These are phyloP conservation scores for Naematelia encephala DNA, from an alignment of 768 basidiomycete species.

Conservation along the genomic window DNA sequence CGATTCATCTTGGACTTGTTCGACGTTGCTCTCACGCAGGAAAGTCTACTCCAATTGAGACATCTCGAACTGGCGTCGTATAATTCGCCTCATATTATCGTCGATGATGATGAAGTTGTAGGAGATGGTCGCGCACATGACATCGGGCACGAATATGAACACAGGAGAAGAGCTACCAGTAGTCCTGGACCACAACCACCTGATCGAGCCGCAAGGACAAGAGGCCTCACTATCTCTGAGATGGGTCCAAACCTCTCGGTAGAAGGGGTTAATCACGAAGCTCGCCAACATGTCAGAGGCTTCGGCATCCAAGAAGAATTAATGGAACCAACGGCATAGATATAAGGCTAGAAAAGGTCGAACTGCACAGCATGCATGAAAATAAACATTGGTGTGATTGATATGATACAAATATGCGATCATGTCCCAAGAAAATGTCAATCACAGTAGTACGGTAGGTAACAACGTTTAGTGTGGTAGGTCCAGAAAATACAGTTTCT, in stretches of 20 bases:
- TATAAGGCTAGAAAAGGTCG: too few species aligned
- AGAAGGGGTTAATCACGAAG: not conserved
- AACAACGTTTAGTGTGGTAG: too few species aligned
- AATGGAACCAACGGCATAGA: too few species aligned
- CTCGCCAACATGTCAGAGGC: not conserved
- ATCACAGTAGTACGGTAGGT: too few species aligned
- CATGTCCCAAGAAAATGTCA: too few species aligned
- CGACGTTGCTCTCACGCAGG: slow-evolving; percentile 62
- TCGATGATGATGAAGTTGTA: not conserved
- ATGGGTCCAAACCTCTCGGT: not conserved
- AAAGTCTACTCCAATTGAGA: slow-evolving; percentile 21
- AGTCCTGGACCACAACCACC: slow-evolving; percentile 20
- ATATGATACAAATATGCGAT: not conserved
- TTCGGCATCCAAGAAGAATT: not conserved
- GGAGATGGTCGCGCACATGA: not conserved
- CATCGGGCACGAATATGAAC: not conserved
- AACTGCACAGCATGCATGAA: not conserved
- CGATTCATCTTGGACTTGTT: slow-evolving; percentile 91
- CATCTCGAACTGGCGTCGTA: slow-evolving; percentile 9
- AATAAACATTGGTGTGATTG: not conserved
- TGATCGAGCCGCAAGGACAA: slow-evolving; percentile 4
- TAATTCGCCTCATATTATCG: not conserved
- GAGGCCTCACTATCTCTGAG: slow-evolving; percentile 18
- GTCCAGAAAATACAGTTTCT: too few species aligned
- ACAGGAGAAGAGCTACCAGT: slow-evolving; percentile 12